Evolutionary conservation across 2,329 filamentous ascomycete genomes (phyloP).

Genomic region (Proliferodiscus dingleyae): DNA sequence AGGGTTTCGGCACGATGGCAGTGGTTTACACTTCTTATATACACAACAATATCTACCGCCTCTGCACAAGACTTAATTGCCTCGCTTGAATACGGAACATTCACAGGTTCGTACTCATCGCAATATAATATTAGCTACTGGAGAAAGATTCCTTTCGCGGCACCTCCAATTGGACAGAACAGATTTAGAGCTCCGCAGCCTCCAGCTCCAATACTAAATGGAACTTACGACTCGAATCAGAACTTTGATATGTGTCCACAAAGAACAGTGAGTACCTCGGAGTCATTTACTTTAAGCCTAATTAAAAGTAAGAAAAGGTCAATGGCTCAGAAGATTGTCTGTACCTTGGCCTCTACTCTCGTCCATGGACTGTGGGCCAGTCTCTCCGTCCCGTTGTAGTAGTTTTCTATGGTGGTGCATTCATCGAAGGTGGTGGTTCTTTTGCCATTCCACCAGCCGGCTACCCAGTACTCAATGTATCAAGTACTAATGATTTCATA

Average conservation of each 20-base stretch:
- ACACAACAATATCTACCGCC: not conserved
- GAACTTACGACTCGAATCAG: slow-evolving; percentile 50
- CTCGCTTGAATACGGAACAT: slow-evolving; percentile 44
- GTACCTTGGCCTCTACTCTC: slow-evolving; percentile 55
- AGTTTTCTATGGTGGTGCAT: slow-evolving; percentile 57
- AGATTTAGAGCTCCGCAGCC: slow-evolving; percentile 58
- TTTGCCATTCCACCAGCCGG: slow-evolving; percentile 51
- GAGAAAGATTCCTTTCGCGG: slow-evolving; percentile 56
- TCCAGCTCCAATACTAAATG: slow-evolving; percentile 42
- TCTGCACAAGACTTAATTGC: slow-evolving; percentile 33
- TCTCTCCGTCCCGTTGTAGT: slow-evolving; percentile 53
- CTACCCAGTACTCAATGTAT: slow-evolving; percentile 55
- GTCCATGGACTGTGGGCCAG: slow-evolving; percentile 45
- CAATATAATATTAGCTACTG: slow-evolving; percentile 55
- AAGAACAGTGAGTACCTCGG: slow-evolving; percentile 38
- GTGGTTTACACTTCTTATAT: not conserved
- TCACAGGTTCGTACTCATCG: slow-evolving; percentile 46
- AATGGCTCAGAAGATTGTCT: slow-evolving; percentile 57
- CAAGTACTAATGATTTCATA: slow-evolving; percentile 43
- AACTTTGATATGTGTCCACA: slow-evolving; percentile 55
- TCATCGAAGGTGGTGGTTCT: slow-evolving; percentile 51
- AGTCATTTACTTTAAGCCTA: not conserved
- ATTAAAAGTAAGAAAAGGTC: slow-evolving; percentile 26
- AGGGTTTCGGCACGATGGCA: not conserved
- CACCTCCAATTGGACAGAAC: slow-evolving; percentile 52